Percentiles rank a stretch among this genome's conserved stretches.
Conservation (phyloP, 768 basidiomycete species). For the Agaricus sinodeliciosus region DNA sequence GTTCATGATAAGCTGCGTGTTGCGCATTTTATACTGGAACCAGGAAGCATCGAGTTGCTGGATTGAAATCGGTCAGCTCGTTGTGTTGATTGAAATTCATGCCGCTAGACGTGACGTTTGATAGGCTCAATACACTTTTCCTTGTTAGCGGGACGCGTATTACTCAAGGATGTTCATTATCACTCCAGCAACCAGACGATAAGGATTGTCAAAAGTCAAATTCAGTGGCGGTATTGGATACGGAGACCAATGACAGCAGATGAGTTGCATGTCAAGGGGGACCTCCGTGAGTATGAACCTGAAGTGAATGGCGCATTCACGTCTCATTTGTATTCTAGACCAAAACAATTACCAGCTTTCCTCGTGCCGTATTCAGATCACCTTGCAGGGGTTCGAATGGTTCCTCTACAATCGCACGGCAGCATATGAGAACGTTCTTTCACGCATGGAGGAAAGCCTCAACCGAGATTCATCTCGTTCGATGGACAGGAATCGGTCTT, state of each 20-base stretch:
- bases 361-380: slow-evolving; percentile 77
- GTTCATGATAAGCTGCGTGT: slow-evolving; percentile 50
- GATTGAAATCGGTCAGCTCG: slow-evolving; percentile 67
- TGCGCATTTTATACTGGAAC: slow-evolving; percentile 78
- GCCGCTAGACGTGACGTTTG: not conserved
- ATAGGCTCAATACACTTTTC: slow-evolving; percentile 91
- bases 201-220: slow-evolving; percentile 72
- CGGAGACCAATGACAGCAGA: slow-evolving; percentile 72
- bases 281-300: slow-evolving; percentile 42
- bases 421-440: slow-evolving; percentile 81
- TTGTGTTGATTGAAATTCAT: not conserved
- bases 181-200: slow-evolving; percentile 91
- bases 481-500: slow-evolving; percentile 22
- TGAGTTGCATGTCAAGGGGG: slow-evolving; percentile 49
- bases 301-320: not conserved
- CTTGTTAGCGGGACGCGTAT: slow-evolving; percentile 76
- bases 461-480: slow-evolving; percentile 28
- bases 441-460: slow-evolving; percentile 51
- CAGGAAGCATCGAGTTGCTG: slow-evolving; percentile 70
- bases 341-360: not conserved
- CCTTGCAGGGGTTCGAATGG: slow-evolving; percentile 85
- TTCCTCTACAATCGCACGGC: slow-evolving; percentile 88
- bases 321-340: not conserved
- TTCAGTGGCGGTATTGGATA: slow-evolving; percentile 95
- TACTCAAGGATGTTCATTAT: slow-evolving; percentile 84